Evolutionary conservation across 2,329 filamentous ascomycete species (phyloP).

Genomic region (Zasmidium citrigriseum): DNA sequence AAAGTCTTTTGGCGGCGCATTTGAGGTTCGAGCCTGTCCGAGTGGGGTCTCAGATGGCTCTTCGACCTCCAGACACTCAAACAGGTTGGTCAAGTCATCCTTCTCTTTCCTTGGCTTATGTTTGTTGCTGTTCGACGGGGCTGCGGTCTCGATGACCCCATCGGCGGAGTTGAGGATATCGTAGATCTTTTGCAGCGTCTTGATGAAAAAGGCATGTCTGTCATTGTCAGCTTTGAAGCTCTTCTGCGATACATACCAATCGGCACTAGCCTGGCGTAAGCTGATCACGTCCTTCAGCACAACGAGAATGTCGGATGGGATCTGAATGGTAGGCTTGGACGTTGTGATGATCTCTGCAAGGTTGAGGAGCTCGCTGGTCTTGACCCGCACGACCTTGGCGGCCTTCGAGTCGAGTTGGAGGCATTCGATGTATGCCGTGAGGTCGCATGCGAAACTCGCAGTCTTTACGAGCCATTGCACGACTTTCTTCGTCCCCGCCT

Average conservation of each 20-base stretch:
- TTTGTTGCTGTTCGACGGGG: background rate
- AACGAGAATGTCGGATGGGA: background rate
- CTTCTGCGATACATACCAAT: conserved; percentile 2
- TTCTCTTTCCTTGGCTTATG: background rate
- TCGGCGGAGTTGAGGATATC: background rate
- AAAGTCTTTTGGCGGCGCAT: background rate
- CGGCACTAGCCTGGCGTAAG: background rate
- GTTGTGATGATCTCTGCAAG: background rate
- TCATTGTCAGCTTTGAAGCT: background rate
- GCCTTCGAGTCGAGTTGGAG: background rate
- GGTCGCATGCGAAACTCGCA: background rate
- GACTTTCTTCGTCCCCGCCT: background rate
- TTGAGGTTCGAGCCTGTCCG: background rate
- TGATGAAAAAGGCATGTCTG: conserved; percentile 4
- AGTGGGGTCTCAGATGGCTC: background rate
- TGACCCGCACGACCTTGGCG: background rate
- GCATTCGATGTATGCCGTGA: background rate
- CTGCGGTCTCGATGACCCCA: background rate
- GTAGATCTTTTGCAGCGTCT: background rate
- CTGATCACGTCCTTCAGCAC: conserved; percentile 3
- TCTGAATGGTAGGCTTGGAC: background rate
- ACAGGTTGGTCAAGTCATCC: conserved; percentile 3
- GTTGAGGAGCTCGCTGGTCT: background rate
- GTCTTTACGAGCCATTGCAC: background rate
- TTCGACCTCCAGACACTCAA: conserved; percentile 4